phyloP scores from a whole-genome alignment of 306 rosid species.

The Corylus americana region DNA sequence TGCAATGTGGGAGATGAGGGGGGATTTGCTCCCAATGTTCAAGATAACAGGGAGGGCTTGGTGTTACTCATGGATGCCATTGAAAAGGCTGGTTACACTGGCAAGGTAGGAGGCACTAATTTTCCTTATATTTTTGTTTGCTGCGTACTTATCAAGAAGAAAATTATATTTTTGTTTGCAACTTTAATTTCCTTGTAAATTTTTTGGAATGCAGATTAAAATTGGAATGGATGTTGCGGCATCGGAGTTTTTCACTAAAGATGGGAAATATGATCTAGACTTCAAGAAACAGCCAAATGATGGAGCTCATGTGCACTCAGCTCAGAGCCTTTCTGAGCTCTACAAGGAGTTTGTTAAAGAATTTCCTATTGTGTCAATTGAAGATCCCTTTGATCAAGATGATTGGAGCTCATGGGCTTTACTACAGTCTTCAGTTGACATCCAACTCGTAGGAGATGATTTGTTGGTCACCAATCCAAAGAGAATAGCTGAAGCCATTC shows the following conservation, averaged over 20 bases:
- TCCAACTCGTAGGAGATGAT: conserved; percentile 96
- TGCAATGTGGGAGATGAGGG: conserved; percentile 99
- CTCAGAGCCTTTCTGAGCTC: conserved; percentile 72
- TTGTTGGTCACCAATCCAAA: conserved; percentile 92
- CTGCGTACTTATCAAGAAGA: too few species aligned
- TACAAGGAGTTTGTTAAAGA: conserved; percentile 81
- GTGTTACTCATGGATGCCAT: conserved; percentile 94
- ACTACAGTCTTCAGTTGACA: conserved; percentile 83
- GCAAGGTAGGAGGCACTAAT: conserved; percentile 57
- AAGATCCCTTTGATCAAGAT: conserved; percentile 99
- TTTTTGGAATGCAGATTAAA: conserved; percentile 71
- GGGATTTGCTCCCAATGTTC: conserved; percentile 98
- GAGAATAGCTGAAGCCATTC: conserved; percentile 83
- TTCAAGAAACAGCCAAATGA: conserved; percentile 95
- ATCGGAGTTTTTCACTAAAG: conserved; percentile 87
- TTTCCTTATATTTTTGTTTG: conserved; percentile 8
- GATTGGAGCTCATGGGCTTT: conserved; percentile 97
- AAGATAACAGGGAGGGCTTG: conserved; percentile 93
- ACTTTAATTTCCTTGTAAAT: conserved; percentile 12
- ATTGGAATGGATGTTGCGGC: conserved; percentile 99
- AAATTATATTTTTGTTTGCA: conserved; percentile 3
- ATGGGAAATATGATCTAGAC: conserved; percentile 77
- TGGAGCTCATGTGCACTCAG: conserved; percentile 79
- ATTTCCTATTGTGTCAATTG: conserved; percentile 93
- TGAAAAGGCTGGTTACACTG: conserved; percentile 96